phyloP scores from a whole-genome alignment of 225 moss, liverwort and hornwort species.

The Antitrichia curtipendula region DNA sequence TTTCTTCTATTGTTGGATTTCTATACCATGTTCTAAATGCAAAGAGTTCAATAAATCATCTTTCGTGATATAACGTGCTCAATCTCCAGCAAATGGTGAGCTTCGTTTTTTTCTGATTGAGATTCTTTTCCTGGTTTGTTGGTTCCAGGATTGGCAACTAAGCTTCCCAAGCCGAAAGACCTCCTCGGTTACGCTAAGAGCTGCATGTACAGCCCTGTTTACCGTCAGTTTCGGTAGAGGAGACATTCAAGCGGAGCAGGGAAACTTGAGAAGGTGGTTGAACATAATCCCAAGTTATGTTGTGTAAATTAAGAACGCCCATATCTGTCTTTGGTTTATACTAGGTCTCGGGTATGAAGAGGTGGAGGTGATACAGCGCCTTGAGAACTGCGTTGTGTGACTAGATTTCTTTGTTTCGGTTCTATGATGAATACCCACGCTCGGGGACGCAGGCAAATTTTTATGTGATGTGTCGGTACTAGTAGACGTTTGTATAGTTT shows the following conservation, averaged over 20 bases:
- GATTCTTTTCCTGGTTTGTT: neutral
- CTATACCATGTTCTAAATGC: neutral
- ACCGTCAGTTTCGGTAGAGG: constrained; percentile 19
- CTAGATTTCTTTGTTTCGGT: neutral
- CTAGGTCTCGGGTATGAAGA: neutral
- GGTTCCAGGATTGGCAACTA: constrained; percentile 32
- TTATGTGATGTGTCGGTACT: neutral
- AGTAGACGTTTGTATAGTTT: neutral
- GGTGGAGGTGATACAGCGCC: neutral
- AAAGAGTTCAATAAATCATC: neutral
- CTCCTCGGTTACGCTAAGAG: constrained; percentile 30
- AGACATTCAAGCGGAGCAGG: neutral
- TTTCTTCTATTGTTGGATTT: neutral
- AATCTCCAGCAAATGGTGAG: neutral
- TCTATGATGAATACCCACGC: neutral
- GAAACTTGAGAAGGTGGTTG: neutral
- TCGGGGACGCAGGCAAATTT: neutral
- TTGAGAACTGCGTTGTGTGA: neutral
- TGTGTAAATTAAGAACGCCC: neutral
- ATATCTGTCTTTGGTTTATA: neutral
- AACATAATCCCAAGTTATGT: neutral
- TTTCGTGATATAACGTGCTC: neutral
- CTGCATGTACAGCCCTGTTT: constrained; percentile 32
- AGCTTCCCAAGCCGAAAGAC: constrained; percentile 34
- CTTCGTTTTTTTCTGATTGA: neutral